Base-by-base conservation (phyloP, 805 yeast species). In the Starmerella potacharoeniae region DNA sequence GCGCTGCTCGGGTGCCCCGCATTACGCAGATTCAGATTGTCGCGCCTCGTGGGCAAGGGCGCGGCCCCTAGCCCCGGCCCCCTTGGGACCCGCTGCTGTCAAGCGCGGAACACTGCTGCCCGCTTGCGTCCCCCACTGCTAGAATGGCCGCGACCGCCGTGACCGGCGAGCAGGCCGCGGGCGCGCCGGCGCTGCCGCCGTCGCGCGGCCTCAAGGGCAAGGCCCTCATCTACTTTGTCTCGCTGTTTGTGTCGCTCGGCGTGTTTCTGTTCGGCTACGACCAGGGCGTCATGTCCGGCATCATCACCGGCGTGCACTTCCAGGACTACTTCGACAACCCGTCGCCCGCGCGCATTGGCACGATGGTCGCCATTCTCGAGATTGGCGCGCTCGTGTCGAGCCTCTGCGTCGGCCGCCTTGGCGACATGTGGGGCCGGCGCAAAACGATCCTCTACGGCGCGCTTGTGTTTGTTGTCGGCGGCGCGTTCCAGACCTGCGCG, bases 251-350 rank as follows among this genome's bases (percentile, higher is more conserved):
- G 40, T 71, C 75, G 17, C 64, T 73, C 10, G 77, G 77, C 34
- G 77, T 83, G 36, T 82, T 85, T 52, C 72, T 85, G 29, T 85
- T 85, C 62, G 93, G 93, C 3, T 85, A 83, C 67, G 90, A 83
- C 66, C 89, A 89, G 69, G 96, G 96, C 55, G 95, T 88, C 49
- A 86, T 90, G 80, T 81, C 89, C 48, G 95, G 96, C 2, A 80
- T 90, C 47, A 72, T 90, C 52, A 84, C 93, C 39, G 88, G 85
- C 50, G 76, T 75, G 8, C 77, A 83, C 54, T 89, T 89, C 69
- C 77, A 77, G 58, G 72, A 72, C 22, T 86, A 83, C 68, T 89
- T 86, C 69, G 66, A 81, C 60, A 65, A 85, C 48, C 97, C 97
- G 1, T 71, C 82, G 4, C 77, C 93, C 14, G 77, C 87, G 1